These are phyloP conservation scores for Fusarium pseudoanthophilum DNA, from an alignment of 2,329 filamentous ascomycete species.

Conservation along the genomic window DNA sequence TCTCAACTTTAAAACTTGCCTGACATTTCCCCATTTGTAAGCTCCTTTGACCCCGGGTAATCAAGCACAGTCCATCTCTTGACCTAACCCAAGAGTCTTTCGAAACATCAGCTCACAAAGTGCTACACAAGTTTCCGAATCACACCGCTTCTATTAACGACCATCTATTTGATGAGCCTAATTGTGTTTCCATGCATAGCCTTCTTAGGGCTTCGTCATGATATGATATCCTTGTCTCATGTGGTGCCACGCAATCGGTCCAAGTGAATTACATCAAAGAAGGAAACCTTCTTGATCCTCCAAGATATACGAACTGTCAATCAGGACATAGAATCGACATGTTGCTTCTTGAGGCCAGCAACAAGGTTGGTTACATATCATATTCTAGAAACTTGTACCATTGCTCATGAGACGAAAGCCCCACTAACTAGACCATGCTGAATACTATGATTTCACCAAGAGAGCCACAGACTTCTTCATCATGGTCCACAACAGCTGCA, in stretches of 20 bases:
- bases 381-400: not conserved
- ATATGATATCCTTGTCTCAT: conserved; percentile 21
- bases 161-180: not conserved
- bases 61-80: conserved; percentile 34
- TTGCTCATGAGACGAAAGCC: not conserved
- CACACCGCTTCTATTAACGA: conserved; percentile 29
- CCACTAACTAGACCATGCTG: not conserved
- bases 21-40: conserved; percentile 12
- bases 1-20: conserved; percentile 5
- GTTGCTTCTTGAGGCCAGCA: not conserved
- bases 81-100: conserved; percentile 22
- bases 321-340: not conserved
- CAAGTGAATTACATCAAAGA: conserved; percentile 4
- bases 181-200: conserved; percentile 5
- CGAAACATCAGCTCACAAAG: conserved; percentile 28
- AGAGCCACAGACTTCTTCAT: not conserved
- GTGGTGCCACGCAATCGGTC: conserved; percentile 31
- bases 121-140: conserved; percentile 6
- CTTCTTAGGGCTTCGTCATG: not conserved
- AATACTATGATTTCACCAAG: not conserved
- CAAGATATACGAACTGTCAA: not conserved
- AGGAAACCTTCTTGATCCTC: not conserved
- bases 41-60: conserved; percentile 16
- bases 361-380: not conserved
- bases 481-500: conserved; percentile 9